Base-by-base conservation (phyloP, 148 eudicot species). In the Rhododendron kiyosumense region DNA sequence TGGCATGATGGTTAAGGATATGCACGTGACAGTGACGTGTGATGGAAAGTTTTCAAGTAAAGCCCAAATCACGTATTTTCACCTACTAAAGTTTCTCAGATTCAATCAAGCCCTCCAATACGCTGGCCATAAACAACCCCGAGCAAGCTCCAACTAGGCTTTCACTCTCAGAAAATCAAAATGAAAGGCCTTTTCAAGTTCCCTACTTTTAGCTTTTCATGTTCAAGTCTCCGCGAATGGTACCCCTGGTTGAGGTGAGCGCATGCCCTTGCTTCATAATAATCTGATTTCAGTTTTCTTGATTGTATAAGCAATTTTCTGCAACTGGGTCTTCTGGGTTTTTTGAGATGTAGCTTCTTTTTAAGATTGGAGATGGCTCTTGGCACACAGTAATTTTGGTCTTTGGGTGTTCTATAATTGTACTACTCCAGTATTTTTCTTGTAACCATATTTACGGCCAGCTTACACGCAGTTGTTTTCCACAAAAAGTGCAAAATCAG, bases 271-370 rank as follows among this genome's bases (percentile, higher is more conserved):
- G 26, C 71, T 51, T 79, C 46, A 24, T 26, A n/a, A 49, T 30
- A 14, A 26, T 80, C 65, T 30, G 22, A n/a, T 57, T 57, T 57
- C 26, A 18, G 46, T 81, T 81, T 52, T 81, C 49, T 34, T 57
- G 43, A 18, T 81, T 54, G 17, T 32, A 17, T 54, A 3, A 9
- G 9, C 43, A 52, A 30, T 30, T 1, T 51, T 52, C 83, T 81
- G 83, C 83, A 54, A 32, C 69, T 51, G 83, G 83, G 14, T 57
- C 67, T 81, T 81, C 28, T 54, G 69, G 69, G 48, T 54, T 30
- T 81, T 34, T 81, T 32, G 17, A 80, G 24, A 28, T 79, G 0
- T 46, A 10, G 49, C 49, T 46, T 46, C 49, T 46, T 46, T 9
- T 46, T 46, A 46, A 46, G 49, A 46, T 46, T 0, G 49, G 11